Percentiles rank a stretch among this genome's conserved stretches.
Evolutionary conservation across 768 basidiomycete genomes (phyloP).

Genomic region (Hirschioporus abietinus): DNA sequence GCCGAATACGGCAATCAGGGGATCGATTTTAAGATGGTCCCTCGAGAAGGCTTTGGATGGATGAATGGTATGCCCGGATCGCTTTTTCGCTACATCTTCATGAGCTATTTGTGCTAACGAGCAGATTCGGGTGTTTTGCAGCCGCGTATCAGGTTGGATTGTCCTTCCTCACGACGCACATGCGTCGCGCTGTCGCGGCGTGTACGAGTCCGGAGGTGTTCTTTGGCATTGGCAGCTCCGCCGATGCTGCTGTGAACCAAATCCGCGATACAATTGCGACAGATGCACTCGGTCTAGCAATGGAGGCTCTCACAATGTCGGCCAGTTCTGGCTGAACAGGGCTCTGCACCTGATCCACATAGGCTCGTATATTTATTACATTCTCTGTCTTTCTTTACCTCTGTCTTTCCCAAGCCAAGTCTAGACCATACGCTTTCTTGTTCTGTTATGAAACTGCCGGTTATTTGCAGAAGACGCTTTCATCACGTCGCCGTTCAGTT

Average conservation of each 20-base stretch:
- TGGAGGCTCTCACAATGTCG: conserved; percentile 48
- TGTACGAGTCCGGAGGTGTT: conserved; percentile 92
- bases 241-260: conserved; percentile 29
- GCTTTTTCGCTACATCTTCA: neutral
- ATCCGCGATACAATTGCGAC: conserved; percentile 35
- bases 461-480: neutral
- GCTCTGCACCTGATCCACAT: neutral
- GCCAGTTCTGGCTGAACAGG: conserved; percentile 5
- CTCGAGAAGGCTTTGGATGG: conserved; percentile 98
- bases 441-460: neutral
- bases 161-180: conserved; percentile 86
- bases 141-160: conserved; percentile 97
- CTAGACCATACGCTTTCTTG: neutral
- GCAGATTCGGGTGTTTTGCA: conserved; percentile 24
- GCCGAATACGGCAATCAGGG: conserved; percentile 97
- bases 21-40: conserved; percentile 96
- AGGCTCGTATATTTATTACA: neutral
- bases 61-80: conserved; percentile 70
- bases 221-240: conserved; percentile 48
- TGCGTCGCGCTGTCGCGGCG: conserved; percentile 92
- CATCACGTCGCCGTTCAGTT: neutral
- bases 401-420: neutral
- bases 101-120: neutral
- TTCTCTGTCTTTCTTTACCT: neutral
- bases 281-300: conserved; percentile 52